These are phyloP conservation scores for Fusarium chuoi DNA, from an alignment of 2,329 filamentous ascomycete species.

Conservation along the genomic window DNA sequence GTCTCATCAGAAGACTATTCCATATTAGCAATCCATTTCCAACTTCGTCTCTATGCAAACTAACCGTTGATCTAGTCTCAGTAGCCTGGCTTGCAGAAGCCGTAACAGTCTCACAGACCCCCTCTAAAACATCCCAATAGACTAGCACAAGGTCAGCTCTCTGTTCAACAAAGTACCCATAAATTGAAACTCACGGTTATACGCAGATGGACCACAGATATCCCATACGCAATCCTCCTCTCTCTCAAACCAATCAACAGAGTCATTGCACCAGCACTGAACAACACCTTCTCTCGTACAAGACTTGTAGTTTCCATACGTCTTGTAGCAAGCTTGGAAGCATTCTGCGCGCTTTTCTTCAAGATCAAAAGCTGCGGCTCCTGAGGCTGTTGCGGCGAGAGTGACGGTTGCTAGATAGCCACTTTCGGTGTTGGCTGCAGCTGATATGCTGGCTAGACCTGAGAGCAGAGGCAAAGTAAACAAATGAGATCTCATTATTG, in stretches of 20 bases:
- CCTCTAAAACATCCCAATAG: background rate
- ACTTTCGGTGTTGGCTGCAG: background rate
- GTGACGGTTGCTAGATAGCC: background rate
- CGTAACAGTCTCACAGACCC: background rate
- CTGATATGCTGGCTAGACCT: background rate
- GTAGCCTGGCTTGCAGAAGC: background rate
- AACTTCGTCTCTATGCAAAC: background rate
- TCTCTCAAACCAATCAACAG: slow-evolving; percentile 11
- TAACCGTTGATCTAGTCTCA: background rate
- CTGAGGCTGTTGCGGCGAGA: background rate
- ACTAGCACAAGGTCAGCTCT: background rate
- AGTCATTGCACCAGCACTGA: slow-evolving; percentile 14
- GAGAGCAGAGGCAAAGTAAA: background rate
- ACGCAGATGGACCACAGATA: slow-evolving; percentile 10
- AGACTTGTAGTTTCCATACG: background rate
- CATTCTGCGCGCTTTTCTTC: slow-evolving; percentile 4
- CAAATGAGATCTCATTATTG: background rate
- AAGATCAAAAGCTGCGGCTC: background rate
- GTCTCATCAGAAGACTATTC: background rate
- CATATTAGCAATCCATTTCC: background rate
- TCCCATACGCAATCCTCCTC: slow-evolving; percentile 18
- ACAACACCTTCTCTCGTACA: background rate
- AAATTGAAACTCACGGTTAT: background rate
- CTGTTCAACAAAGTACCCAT: accelerated
- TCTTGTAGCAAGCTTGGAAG: slow-evolving; percentile 11